phyloP scores from a whole-genome alignment of 2,329 filamentous ascomycete species.

The Clonostachys sp. region DNA sequence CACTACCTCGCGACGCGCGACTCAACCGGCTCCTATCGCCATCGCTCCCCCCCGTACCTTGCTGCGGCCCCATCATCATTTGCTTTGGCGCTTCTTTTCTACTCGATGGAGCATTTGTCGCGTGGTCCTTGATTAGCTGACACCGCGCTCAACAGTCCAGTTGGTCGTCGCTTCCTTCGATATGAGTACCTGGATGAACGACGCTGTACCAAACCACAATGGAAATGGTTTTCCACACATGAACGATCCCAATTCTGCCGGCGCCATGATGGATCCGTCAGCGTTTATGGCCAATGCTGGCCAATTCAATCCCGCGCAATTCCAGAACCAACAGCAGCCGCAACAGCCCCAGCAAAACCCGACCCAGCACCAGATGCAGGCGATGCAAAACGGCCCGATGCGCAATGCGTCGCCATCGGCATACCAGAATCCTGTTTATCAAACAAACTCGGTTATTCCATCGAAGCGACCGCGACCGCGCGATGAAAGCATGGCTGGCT shows the following conservation, averaged over 20 bases:
- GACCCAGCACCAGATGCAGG: conserved; percentile 42
- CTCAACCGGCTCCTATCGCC: conserved; percentile 17
- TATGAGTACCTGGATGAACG: conserved; percentile 73
- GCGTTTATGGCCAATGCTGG: conserved; percentile 56
- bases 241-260: conserved; percentile 53
- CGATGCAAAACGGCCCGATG: conserved; percentile 77
- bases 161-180: conserved; percentile 27
- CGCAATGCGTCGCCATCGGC: conserved; percentile 73
- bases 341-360: conserved; percentile 11
- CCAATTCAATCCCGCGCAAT: conserved; percentile 59
- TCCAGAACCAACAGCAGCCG: conserved; percentile 34
- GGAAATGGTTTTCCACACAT: conserved; percentile 64
- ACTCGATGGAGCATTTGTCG: conserved; percentile 33
- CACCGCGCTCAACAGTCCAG: conserved; percentile 28
- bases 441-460: conserved; percentile 81
- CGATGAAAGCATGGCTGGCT: conserved; percentile 81
- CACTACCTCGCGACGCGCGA: conserved; percentile 37
- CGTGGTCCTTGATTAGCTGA: conserved; percentile 36
- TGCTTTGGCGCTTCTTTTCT: conserved; percentile 15
- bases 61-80: conserved; percentile 41
- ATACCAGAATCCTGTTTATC: conserved; percentile 74
- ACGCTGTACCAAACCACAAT: conserved; percentile 66
- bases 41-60: conserved; percentile 34
- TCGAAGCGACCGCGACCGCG: conserved; percentile 80
- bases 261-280: conserved; percentile 61